Evolutionary conservation across 305 asterid species (phyloP).

Genomic region (Fraxinus albicans): DNA sequence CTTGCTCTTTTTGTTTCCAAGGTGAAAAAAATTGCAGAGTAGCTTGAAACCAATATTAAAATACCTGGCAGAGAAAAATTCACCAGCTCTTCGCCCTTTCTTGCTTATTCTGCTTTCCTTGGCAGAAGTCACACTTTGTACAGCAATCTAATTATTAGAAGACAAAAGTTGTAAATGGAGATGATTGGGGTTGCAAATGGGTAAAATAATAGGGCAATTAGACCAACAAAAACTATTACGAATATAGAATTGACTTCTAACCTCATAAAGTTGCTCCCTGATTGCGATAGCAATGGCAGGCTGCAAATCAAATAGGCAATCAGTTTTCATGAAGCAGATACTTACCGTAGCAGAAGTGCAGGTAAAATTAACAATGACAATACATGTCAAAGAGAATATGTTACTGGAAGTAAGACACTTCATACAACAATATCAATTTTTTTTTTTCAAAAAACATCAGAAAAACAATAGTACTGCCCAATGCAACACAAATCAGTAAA

Average conservation of each 20-base stretch:
- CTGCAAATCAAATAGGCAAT: slow-evolving; percentile 47
- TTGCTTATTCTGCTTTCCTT: slow-evolving; percentile 85
- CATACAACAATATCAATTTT: not conserved
- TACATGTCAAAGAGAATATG: not conserved
- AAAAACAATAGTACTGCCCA: not conserved
- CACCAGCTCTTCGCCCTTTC: slow-evolving; percentile 78
- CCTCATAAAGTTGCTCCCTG: slow-evolving; percentile 95
- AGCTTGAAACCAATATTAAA: slow-evolving; percentile 4
- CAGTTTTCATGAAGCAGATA: slow-evolving; percentile 6
- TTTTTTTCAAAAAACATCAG: not conserved
- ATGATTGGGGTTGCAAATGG: not conserved
- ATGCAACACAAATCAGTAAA: not conserved
- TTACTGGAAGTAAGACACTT: not conserved
- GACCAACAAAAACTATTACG: not conserved
- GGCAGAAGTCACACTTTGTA: slow-evolving; percentile 83
- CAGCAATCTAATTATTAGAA: slow-evolving; percentile 59
- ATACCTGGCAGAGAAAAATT: slow-evolving; percentile 69
- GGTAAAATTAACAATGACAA: not conserved
- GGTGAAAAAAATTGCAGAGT: not conserved
- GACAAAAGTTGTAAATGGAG: slow-evolving; percentile 8
- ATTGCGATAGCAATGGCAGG: slow-evolving; percentile 94
- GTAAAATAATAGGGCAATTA: not conserved
- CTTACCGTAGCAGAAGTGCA: slow-evolving; percentile 1
- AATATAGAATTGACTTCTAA: slow-evolving; percentile 29
- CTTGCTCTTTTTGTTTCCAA: not conserved